These are phyloP conservation scores for Chytriomyces confervae DNA, from an alignment of 192 early-diverging fungal species.

Conservation along the genomic window DNA sequence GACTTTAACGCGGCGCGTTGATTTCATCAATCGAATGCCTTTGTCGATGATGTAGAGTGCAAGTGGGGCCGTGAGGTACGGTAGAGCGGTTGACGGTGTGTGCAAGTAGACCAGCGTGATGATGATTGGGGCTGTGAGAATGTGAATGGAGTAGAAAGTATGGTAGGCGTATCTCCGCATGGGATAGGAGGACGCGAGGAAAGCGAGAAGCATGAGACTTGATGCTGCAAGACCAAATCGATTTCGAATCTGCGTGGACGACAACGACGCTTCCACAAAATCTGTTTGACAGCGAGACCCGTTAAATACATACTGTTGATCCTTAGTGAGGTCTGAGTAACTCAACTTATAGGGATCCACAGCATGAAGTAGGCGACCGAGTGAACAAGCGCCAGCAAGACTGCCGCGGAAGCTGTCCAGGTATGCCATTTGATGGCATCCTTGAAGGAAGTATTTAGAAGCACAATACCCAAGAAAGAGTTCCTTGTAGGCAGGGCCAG, in stretches of 20 bases:
- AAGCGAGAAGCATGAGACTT: constrained; percentile 48
- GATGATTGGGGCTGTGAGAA: constrained; percentile 49
- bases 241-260: background rate
- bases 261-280: background rate
- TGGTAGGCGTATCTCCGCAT: constrained; percentile 54
- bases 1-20: background rate
- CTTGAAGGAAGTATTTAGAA: background rate
- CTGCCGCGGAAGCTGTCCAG: constrained; percentile 1
- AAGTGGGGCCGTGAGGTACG: background rate
- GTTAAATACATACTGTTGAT: background rate
- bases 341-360: background rate
- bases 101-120: constrained; percentile 58
- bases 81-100: constrained; percentile 40
- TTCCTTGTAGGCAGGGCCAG: background rate
- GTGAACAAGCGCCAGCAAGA: background rate
- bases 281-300: background rate
- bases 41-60: constrained; percentile 25
- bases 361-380: background rate
- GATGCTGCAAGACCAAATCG: constrained; percentile 56
- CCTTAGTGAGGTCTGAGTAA: background rate
- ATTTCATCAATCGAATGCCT: constrained; percentile 14
- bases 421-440: constrained; percentile 4
- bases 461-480: background rate
- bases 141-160: constrained; percentile 55
- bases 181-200: constrained; percentile 54